A percentile compares a stretch with the other conserved stretches of the same genome.
These are phyloP conservation scores for Candida mesenterica DNA, from an alignment of 1,139 yeast genomes.

Conservation along the genomic window DNA sequence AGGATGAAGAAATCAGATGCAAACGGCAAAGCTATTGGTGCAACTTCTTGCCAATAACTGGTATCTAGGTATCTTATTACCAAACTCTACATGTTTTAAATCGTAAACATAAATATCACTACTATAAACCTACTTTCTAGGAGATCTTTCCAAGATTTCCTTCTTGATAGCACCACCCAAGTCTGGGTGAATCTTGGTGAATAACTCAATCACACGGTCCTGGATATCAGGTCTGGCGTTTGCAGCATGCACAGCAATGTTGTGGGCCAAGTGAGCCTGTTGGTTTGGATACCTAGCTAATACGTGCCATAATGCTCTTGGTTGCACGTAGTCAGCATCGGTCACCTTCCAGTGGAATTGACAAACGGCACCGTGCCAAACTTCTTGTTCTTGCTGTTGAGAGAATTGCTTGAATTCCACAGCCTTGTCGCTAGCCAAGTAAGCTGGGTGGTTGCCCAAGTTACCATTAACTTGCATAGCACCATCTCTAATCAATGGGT, in stretches of 20 bases:
- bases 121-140: conserved; percentile 39
- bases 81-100: background rate
- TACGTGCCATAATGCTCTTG: conserved; percentile 64
- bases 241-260: conserved; percentile 72
- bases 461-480: conserved; percentile 81
- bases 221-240: conserved; percentile 74
- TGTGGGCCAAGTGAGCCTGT: conserved; percentile 80
- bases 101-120: conserved; percentile 8
- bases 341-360: conserved; percentile 85
- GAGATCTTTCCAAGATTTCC: conserved; percentile 57
- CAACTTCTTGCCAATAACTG: too few species aligned
- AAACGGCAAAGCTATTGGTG: too few species aligned
- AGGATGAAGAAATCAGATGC: too few species aligned
- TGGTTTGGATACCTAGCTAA: conserved; percentile 75
- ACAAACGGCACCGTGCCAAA: conserved; percentile 84
- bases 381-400: conserved; percentile 68
- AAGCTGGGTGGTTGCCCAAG: conserved; percentile 82
- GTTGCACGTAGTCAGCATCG: conserved; percentile 74
- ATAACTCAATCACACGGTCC: conserved; percentile 77
- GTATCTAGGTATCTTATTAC: too few species aligned
- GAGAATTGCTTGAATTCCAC: conserved; percentile 45
- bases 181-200: conserved; percentile 66
- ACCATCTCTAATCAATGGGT: conserved; percentile 85
- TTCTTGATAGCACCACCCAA: conserved; percentile 59
- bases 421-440: conserved; percentile 60